phyloP scores from a whole-genome alignment of 2,329 filamentous ascomycete genomes.

The Orbilia brochopaga region DNA sequence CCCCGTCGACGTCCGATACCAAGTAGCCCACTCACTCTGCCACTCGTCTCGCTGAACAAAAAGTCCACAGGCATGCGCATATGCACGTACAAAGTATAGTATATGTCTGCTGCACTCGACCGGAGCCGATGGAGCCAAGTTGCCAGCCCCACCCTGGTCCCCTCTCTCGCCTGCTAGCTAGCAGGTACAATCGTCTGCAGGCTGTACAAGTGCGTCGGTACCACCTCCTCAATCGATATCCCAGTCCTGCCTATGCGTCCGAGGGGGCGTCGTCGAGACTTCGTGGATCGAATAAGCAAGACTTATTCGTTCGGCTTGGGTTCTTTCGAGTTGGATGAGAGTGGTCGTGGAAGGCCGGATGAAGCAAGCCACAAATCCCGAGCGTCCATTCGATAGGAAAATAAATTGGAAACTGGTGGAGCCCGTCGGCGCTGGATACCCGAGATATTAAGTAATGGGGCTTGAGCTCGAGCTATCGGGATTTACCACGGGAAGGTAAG shows the following conservation, averaged over 20 bases:
- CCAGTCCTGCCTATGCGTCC: slow-evolving; percentile 34
- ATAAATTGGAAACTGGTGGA: slow-evolving; percentile 7
- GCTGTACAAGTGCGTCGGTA: slow-evolving; percentile 49
- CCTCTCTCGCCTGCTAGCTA: slow-evolving; percentile 18
- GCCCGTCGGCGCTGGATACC: slow-evolving; percentile 21
- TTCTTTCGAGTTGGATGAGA: slow-evolving; percentile 14
- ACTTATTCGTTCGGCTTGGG: slow-evolving; percentile 13
- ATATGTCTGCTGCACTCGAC: too few relatives aligned
- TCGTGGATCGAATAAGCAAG: slow-evolving; percentile 29
- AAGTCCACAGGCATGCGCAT: too few relatives aligned
- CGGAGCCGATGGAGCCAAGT: not conserved
- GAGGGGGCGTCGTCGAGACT: slow-evolving; percentile 21
- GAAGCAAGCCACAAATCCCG: slow-evolving; percentile 46
- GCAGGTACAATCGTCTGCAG: slow-evolving; percentile 37
- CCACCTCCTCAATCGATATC: slow-evolving; percentile 46
- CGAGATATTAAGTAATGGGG: not conserved
- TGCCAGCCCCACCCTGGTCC: slow-evolving; percentile 28
- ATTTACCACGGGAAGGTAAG: not conserved
- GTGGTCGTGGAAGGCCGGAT: not conserved
- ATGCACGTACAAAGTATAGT: too few relatives aligned
- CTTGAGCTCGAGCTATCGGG: not conserved
- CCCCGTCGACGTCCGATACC: slow-evolving; percentile 28
- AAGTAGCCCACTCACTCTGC: too few relatives aligned
- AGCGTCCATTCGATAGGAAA: slow-evolving; percentile 25
- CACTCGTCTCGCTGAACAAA: too few relatives aligned